Base-by-base conservation (phyloP, 306 rosid species). In the Dalbergia oliveri region DNA sequence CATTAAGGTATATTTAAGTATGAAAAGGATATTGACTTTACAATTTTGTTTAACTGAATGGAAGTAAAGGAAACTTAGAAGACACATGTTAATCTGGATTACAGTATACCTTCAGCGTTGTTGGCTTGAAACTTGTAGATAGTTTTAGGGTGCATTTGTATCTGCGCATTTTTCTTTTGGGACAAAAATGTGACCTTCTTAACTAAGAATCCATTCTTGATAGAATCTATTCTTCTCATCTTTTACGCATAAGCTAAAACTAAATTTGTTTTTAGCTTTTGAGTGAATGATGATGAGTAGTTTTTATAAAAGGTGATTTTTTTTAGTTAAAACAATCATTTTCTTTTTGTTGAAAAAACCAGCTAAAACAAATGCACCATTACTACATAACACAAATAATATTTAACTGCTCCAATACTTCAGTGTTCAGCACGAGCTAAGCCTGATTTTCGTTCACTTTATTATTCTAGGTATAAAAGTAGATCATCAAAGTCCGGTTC, bases 61-160 rank as follows among this genome's bases (percentile, higher is more conserved):
- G 23, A 49, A 49, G 54, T 49, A 49, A 49, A 14, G 11, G 54
- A 49, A 49, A 49, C 54, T 49, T 14, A 4, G 13, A 49, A 49
- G 15, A 13, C 54, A 13, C 54, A 47, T 62, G 45, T 47, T 26
- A 61, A 37, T 35, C 43, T 68, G 65, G 49, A 59, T 35, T 9
- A 60, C 19, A 19, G 37, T 65, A 65, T 57, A 33, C 60, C 50
- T 81, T 49, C 26, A 11, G 23, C 76, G 39, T 69, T 58, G 68
- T 64, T 41, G 49, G 18, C 61, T 49, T 61, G 69, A 51, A 50
- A 72, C 26, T 58, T 4, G 33, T 58, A 12, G 69, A 43, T 60
- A 43, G 45, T 59, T 43, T 73, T 73, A 73, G 31, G 31, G 31
- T 26, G 31, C 31, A 26, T 26, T 26, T 26, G 31, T 26, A 1